Evolutionary conservation across 2,329 filamentous ascomycete genomes (phyloP).

Genomic region (Triangularia verruculosa): DNA sequence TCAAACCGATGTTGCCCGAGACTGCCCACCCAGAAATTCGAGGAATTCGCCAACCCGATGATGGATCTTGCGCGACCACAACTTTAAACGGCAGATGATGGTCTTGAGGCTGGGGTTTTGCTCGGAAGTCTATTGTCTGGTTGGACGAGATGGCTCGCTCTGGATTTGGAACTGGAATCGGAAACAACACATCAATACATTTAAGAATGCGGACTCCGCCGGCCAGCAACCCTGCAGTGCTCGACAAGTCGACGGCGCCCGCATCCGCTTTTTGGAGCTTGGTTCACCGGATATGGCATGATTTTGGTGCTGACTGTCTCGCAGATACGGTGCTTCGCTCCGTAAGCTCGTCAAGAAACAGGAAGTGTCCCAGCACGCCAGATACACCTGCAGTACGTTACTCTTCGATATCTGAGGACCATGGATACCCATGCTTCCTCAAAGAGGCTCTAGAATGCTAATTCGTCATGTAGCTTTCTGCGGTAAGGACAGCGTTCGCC

Average conservation of each 20-base stretch:
- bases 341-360: slow-evolving; percentile 99
- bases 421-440: background rate
- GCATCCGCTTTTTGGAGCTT: background rate
- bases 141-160: background rate
- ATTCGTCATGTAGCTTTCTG: slow-evolving; percentile 68
- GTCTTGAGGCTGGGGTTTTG: background rate
- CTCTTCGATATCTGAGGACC: background rate
- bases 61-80: background rate
- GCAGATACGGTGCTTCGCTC: slow-evolving; percentile 96
- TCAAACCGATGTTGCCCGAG: background rate
- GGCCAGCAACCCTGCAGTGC: background rate
- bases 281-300: background rate
- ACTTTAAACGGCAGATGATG: background rate
- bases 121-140: background rate
- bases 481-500: slow-evolving; percentile 92
- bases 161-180: background rate
- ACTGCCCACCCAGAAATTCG: background rate
- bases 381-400: slow-evolving; percentile 69
- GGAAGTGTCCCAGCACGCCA: slow-evolving; percentile 98
- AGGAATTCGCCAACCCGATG: background rate
- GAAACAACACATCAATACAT: background rate
- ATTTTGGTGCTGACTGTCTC: slow-evolving; percentile 16
- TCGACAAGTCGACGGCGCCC: background rate
- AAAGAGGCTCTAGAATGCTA: slow-evolving; percentile 4
- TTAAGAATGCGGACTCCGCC: background rate